Evolutionary conservation across 345 rosid species (phyloP).

Genomic region (Rhodamnia argentea): DNA sequence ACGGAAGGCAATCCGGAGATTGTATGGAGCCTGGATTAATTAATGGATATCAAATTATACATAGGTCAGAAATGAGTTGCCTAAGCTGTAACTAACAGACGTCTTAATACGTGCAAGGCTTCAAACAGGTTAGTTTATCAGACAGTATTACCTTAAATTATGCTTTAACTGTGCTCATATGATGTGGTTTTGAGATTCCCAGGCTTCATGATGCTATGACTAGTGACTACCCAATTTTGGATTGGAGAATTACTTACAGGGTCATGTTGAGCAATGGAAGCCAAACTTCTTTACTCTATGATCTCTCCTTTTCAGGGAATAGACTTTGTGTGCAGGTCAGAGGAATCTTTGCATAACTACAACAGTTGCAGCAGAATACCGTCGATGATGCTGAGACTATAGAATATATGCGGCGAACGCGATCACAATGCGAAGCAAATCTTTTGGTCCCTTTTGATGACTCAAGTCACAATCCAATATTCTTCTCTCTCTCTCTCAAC

Average conservation of each 20-base stretch:
- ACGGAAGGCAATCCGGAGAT: slow-evolving; percentile 35
- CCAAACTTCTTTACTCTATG: background rate
- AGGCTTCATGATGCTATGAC: background rate
- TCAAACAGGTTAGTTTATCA: background rate
- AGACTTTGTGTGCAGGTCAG: background rate
- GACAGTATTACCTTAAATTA: background rate
- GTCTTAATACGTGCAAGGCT: background rate
- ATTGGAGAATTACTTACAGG: background rate
- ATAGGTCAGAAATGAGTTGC: background rate
- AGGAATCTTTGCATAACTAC: slow-evolving; percentile 7
- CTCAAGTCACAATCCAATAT: background rate
- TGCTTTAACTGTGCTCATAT: background rate
- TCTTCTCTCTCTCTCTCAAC: background rate
- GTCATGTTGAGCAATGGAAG: background rate
- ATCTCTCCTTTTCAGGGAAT: background rate
- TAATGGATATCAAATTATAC: background rate
- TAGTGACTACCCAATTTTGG: background rate
- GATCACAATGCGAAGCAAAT: background rate
- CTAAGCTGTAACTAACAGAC: background rate
- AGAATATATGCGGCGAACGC: background rate
- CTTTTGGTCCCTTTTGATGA: background rate
- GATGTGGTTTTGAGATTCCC: background rate
- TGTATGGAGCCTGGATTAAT: slow-evolving; percentile 34
- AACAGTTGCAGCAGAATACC: background rate
- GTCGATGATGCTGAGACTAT: background rate